Conservation (phyloP, 805 yeast species). For the Tetrapisispora fleetii region DNA sequence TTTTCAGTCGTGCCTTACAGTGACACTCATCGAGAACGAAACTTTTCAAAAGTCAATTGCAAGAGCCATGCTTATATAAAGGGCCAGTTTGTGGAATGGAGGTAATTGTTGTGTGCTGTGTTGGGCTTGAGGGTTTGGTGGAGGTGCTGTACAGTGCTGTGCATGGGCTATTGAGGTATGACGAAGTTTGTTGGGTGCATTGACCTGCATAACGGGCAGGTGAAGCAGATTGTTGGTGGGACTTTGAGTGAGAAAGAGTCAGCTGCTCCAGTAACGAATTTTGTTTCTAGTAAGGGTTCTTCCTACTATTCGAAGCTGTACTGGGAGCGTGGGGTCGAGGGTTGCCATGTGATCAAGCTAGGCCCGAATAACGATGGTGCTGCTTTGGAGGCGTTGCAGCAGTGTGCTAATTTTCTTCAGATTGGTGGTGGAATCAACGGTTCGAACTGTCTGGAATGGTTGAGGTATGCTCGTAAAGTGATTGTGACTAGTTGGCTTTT, state of each 20-base stretch:
- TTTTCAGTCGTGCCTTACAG: not conserved
- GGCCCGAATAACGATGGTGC: constrained; percentile 79
- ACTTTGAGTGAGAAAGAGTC: constrained; percentile 47
- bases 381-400: constrained; percentile 60
- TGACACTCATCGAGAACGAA: not conserved
- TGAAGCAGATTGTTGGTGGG: constrained; percentile 95
- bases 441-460: constrained; percentile 68
- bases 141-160: no score
- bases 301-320: constrained; percentile 68
- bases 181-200: constrained; percentile 89
- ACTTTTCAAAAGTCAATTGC: no score
- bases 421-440: constrained; percentile 88
- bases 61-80: not conserved
- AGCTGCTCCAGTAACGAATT: constrained; percentile 53
- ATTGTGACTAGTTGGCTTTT: constrained; percentile 90
- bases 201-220: constrained; percentile 90
- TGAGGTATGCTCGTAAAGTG: constrained; percentile 72
- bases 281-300: constrained; percentile 66
- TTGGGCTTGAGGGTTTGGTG: no score
- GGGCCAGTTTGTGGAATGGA: no score
- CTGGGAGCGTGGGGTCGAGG: constrained; percentile 43
- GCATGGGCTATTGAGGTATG: constrained; percentile 37
- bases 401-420: constrained; percentile 71
- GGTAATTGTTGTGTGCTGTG: no score
- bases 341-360: constrained; percentile 89